Percentiles rank a stretch among this genome's conserved stretches.
Conservation (phyloP, 768 basidiomycete species). For the Daedalea quercina region DNA sequence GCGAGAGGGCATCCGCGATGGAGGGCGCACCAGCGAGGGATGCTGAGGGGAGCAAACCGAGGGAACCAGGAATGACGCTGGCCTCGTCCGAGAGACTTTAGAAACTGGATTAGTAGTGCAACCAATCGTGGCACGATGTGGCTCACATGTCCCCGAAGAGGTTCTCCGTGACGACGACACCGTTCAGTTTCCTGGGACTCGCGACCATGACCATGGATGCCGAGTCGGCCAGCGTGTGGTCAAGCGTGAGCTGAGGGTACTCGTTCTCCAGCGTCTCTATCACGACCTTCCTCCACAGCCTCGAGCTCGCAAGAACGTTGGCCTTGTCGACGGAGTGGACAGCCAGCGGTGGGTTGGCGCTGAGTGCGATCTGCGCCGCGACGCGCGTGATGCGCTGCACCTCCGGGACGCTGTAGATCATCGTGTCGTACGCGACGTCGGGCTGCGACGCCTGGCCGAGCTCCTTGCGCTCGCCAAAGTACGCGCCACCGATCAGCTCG, state of each 20-base stretch:
- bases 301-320: slow-evolving; percentile 91
- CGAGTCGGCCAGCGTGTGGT: slow-evolving; percentile 92
- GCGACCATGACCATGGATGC: slow-evolving; percentile 94
- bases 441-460: slow-evolving; percentile 58
- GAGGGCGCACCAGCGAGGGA: slow-evolving; percentile 89
- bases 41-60: slow-evolving; percentile 93
- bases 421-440: slow-evolving; percentile 84
- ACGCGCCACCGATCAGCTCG: slow-evolving; percentile 93
- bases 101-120: not conserved
- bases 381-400: slow-evolving; percentile 94
- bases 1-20: slow-evolving; percentile 29
- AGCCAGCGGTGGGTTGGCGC: slow-evolving; percentile 74
- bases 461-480: slow-evolving; percentile 93
- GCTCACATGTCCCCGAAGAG: slow-evolving; percentile 95
- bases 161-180: slow-evolving; percentile 92
- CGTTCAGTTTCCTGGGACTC: slow-evolving; percentile 88
- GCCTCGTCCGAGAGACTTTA: slow-evolving; percentile 89
- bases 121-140: not conserved
- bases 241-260: slow-evolving; percentile 80
- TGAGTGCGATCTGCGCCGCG: slow-evolving; percentile 86
- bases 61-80: slow-evolving; percentile 95
- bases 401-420: slow-evolving; percentile 87
- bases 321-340: slow-evolving; percentile 98
- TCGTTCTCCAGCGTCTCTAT: slow-evolving; percentile 78
- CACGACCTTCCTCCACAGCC: slow-evolving; percentile 92